phyloP scores from a whole-genome alignment of 2,329 filamentous ascomycete species.

The Parastagonospora avenae region DNA sequence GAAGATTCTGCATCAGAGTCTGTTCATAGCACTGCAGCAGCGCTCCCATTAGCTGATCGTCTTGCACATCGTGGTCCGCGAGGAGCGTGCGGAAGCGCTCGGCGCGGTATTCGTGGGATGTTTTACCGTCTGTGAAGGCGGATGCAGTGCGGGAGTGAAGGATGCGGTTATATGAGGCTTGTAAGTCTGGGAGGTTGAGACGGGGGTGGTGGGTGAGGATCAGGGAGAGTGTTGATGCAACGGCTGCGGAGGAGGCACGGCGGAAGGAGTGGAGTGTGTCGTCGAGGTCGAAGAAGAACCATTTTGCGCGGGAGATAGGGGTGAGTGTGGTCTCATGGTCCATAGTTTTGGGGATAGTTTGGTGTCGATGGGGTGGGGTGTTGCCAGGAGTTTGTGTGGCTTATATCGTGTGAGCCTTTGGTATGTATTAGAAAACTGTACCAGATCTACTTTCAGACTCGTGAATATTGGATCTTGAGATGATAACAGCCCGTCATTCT shows the following conservation, averaged over 20 bases:
- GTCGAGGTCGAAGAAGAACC: constrained; percentile 57
- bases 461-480: too few relatives aligned
- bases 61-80: constrained; percentile 5
- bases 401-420: too few relatives aligned
- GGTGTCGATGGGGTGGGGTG: too few relatives aligned
- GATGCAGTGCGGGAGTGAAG: constrained; percentile 43
- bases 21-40: not conserved
- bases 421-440: too few relatives aligned
- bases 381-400: too few relatives aligned
- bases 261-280: constrained; percentile 57
- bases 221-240: constrained; percentile 34
- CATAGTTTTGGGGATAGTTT: too few relatives aligned
- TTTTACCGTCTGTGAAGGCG: constrained; percentile 54
- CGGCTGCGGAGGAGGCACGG: constrained; percentile 47
- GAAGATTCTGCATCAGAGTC: constrained; percentile 14
- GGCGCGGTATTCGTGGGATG: constrained; percentile 51
- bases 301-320: constrained; percentile 17
- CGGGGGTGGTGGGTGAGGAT: constrained; percentile 24
- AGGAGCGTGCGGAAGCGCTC: constrained; percentile 42
- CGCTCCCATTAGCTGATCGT: not conserved
- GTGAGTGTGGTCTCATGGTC: too few relatives aligned
- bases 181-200: constrained; percentile 11
- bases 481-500: too few relatives aligned
- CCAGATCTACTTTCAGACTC: too few relatives aligned
- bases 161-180: constrained; percentile 40